Evolutionary conservation across 768 basidiomycete genomes (phyloP), one percentile per base, ranked within the genome.

Genomic region (Pleurotus ostreatus): DNA sequence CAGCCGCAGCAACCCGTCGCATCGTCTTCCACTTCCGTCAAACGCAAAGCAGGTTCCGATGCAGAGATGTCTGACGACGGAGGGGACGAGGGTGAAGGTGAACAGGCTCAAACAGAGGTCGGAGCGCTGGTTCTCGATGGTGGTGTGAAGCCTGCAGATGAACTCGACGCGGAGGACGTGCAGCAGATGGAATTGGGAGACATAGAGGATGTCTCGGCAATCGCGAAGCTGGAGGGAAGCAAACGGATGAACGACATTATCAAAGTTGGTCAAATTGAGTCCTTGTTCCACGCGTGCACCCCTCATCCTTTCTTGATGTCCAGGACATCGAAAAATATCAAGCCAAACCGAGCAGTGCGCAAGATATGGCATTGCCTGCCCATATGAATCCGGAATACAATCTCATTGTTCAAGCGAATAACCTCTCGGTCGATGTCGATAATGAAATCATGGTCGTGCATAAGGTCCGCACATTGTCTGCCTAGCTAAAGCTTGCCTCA

Each of bases 401-500:
- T 59, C 78, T 98, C 59, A 98, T 98, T 64, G 97, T 99, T 4
- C 87, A 94, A 63, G 93, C 97, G 22, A 99, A 99, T 76, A 99
- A 99, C 71, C 76, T 98, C 57, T 93, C 94, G 1, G 97, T 99
- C 43, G 97, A 99, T 64, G 86, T 98, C 4, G 97, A 99, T 72
- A 99, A 99, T 63, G 97, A 99, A 70, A 92, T 98, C 55, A 78
- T 99, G 37, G 79, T 99, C 30, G 95, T 99, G 0, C 93, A 99
- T 75, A 99, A 99, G 80, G 94, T 82, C 63, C 60, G 71, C 66
- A 12, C 39, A 23, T 13, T 55, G 45, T 34, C 46, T 40, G 23
- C 52, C 13, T 60, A 51, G 15, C 1, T 11, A 45, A 40, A 9
- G 49, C 57, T 57, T 57, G 37, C 46, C 57, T 22, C 57, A 63